Base-by-base conservation (phyloP, 1,139 yeast species). In the Ogataea hybrid region DNA sequence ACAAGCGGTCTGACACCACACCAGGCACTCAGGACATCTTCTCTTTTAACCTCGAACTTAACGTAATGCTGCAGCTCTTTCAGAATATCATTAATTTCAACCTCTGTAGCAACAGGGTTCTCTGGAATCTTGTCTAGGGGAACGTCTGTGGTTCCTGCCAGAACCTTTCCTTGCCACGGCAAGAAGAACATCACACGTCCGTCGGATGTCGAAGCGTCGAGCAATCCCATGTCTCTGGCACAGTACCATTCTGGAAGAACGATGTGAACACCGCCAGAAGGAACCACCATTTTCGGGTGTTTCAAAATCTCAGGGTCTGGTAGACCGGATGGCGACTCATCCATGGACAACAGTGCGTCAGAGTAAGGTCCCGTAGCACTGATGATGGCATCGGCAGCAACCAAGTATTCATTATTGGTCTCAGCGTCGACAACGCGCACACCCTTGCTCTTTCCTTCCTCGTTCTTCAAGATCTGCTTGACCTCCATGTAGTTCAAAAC, bases 151-250 rank as follows among this genome's bases (percentile, higher is more conserved):
- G 97, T 90, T 64, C 97, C 97, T 48, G 96, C 96, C 58, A 90
- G 75, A 36, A 90, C 95, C 65, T 89, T 87, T 12, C 96, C 96
- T 71, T 89, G 97, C 97, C 97, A 90, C 57, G 97, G 97, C 65
- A 90, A 73, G 70, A 90, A 90, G 71, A 90, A 90, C 84, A 90
- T 86, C 47, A 90, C 97, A 68, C 97, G 82, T 46, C 97, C 97
- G 63, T 90, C 97, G 32, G 94, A 73, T 41, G 97, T 90, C 38
- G 87, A 77, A 37, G 97, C 96, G 65, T 90, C 97, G 49, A 90
- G 74, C 54, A 90, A 73, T 52, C 97, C 97, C 77, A 88, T 78
- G 52, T 82, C 82, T 62, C 78, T 75, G 44, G 97, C 95, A 63
- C 95, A 84, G 68, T 87, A 90, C 73, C 78, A 89, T 53, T 92